Evolutionary conservation across 73 alveolate genomes (phyloP).

Genomic region (Paramecium octaurelia): DNA sequence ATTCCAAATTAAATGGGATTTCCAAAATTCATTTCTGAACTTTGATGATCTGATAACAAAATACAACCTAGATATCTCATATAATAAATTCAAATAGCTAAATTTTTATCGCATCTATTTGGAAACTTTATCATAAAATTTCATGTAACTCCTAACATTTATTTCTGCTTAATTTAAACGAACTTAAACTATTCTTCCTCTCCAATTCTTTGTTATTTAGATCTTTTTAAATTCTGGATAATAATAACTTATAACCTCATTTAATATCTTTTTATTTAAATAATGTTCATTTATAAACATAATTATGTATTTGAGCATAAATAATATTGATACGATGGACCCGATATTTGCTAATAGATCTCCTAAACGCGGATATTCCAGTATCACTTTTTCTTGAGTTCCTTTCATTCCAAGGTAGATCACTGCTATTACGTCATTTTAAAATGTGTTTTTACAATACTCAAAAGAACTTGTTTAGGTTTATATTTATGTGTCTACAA

Average conservation of each 20-base stretch:
- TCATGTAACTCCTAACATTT: too few relatives aligned
- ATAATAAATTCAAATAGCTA: too few relatives aligned
- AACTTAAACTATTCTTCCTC: too few relatives aligned
- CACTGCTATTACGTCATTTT: not conserved
- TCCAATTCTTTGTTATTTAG: too few relatives aligned
- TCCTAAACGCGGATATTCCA: not conserved
- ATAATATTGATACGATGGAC: not conserved
- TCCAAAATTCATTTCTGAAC: too few relatives aligned
- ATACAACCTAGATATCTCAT: too few relatives aligned
- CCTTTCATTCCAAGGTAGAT: not conserved
- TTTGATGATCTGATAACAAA: too few relatives aligned
- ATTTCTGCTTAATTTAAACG: too few relatives aligned
- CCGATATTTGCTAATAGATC: constrained; percentile 11
- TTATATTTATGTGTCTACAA: not conserved
- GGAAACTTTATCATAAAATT: too few relatives aligned
- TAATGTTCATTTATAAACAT: not conserved
- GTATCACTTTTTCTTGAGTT: not conserved
- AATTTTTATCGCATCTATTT: too few relatives aligned
- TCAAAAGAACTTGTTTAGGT: not conserved
- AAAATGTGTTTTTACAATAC: not conserved
- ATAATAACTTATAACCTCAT: not conserved
- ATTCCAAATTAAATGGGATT: too few relatives aligned
- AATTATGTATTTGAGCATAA: not conserved
- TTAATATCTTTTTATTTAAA: not conserved
- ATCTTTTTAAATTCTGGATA: not conserved